phyloP scores from a whole-genome alignment of 2,329 filamentous ascomycete species.

The Fusarium brevicatenulatum region DNA sequence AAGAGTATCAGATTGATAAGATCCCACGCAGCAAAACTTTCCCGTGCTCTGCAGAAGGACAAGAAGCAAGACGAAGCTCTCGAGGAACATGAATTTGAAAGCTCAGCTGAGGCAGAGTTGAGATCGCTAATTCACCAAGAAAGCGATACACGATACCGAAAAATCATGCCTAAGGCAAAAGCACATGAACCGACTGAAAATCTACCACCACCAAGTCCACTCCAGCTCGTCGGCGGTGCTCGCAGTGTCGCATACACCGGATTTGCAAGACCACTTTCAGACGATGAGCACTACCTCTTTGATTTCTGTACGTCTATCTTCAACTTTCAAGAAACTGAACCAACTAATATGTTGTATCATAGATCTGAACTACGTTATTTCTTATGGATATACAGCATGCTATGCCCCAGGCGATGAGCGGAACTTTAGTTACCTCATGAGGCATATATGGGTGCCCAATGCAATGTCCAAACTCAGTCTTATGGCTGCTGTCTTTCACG shows the following conservation, averaged over 20 bases:
- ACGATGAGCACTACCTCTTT: constrained; percentile 19
- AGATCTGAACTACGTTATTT: constrained; percentile 8
- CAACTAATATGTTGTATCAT: background rate
- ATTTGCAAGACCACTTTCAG: constrained; percentile 11
- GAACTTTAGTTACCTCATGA: background rate
- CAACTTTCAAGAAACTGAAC: background rate
- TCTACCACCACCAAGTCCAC: background rate
- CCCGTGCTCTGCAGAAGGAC: background rate
- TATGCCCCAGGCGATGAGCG: constrained; percentile 1
- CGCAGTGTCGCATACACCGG: background rate
- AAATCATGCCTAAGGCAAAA: background rate
- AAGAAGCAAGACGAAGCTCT: background rate
- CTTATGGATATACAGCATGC: constrained; percentile 12
- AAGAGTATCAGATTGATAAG: constrained; percentile 8
- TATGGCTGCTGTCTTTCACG: constrained; percentile 29
- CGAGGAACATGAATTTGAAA: background rate
- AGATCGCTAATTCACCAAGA: no score
- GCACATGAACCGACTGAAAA: background rate
- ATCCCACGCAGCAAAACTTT: constrained; percentile 6
- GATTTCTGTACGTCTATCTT: constrained; percentile 2
- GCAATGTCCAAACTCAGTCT: constrained; percentile 22
- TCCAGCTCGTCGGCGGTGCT: constrained; percentile 4
- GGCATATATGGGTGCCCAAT: constrained; percentile 21
- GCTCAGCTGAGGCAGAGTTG: background rate
- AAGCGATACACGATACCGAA: background rate